phyloP scores from a whole-genome alignment of 352 stramenopile species.

The Globisporangium radiosum region DNA sequence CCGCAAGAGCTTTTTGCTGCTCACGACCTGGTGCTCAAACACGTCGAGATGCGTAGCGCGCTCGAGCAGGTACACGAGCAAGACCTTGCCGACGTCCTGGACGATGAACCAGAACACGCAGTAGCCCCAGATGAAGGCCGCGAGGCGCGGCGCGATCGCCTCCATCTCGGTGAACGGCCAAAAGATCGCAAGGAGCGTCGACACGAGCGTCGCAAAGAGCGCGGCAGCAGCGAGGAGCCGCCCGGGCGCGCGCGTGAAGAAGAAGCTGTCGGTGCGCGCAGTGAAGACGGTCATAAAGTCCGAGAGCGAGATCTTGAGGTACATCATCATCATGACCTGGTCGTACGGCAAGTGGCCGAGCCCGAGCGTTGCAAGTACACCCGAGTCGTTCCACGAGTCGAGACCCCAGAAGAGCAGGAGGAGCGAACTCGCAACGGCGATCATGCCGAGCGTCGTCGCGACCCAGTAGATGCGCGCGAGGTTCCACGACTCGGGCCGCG shows the following conservation, averaged over 20 bases:
- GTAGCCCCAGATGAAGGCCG: slow-evolving; percentile 86
- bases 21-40: slow-evolving; percentile 40
- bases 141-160: slow-evolving; percentile 66
- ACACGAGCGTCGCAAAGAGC: slow-evolving; percentile 68
- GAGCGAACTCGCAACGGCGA: slow-evolving; percentile 78
- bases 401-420: slow-evolving; percentile 82
- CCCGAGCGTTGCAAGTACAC: slow-evolving; percentile 49
- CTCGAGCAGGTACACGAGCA: slow-evolving; percentile 55
- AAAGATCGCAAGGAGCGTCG: slow-evolving; percentile 78
- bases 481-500: slow-evolving; percentile 66
- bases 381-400: slow-evolving; percentile 73
- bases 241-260: slow-evolving; percentile 72
- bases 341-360: slow-evolving; percentile 77
- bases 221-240: slow-evolving; percentile 67
- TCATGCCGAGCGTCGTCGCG: slow-evolving; percentile 48
- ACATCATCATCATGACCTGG: slow-evolving; percentile 91
- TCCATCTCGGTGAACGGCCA: slow-evolving; percentile 81
- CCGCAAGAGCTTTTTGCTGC: slow-evolving; percentile 49
- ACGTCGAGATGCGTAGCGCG: slow-evolving; percentile 51
- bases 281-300: slow-evolving; percentile 93
- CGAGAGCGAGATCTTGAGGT: slow-evolving; percentile 92
- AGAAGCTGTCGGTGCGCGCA: slow-evolving; percentile 74
- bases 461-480: slow-evolving; percentile 58
- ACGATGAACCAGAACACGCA: slow-evolving; percentile 84
- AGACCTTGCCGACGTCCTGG: slow-evolving; percentile 77